Evolutionary conservation across 2,329 filamentous ascomycete species (phyloP).

Genomic region (Hypoxylon sp.): DNA sequence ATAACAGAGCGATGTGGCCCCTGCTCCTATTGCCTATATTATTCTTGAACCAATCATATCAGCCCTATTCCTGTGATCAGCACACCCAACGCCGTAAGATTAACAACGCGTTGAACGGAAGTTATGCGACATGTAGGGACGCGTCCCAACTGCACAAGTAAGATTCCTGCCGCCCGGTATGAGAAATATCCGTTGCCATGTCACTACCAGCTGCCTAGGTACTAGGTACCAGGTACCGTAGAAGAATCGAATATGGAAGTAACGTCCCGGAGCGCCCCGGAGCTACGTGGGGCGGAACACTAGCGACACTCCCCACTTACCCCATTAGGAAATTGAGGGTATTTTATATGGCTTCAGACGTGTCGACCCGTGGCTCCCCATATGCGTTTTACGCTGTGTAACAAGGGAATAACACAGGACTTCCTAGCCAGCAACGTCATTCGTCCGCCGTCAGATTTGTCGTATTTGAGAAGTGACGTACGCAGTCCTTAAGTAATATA

Average conservation of each 20-base stretch:
- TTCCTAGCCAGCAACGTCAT: slow-evolving; percentile 17
- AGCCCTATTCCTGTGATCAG: not conserved
- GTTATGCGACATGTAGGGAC: slow-evolving; percentile 9
- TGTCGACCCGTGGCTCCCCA: slow-evolving; percentile 5
- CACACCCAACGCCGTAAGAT: slow-evolving; percentile 21
- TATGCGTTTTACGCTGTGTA: slow-evolving; percentile 12
- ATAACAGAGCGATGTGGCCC: slow-evolving; percentile 17
- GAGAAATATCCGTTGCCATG: slow-evolving; percentile 20
- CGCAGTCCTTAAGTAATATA: slow-evolving; percentile 9
- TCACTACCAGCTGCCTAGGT: slow-evolving; percentile 5
- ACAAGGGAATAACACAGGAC: slow-evolving; percentile 11
- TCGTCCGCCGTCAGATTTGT: slow-evolving; percentile 4
- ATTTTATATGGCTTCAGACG: slow-evolving; percentile 9
- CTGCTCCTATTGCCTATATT: slow-evolving; percentile 33
- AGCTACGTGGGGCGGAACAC: slow-evolving; percentile 5
- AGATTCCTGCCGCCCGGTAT: slow-evolving; percentile 21
- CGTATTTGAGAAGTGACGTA: slow-evolving; percentile 18
- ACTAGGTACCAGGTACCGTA: not conserved
- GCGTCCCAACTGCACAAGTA: slow-evolving; percentile 24
- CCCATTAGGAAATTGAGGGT: slow-evolving; percentile 27
- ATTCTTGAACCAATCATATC: slow-evolving; percentile 21
- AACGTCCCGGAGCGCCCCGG: slow-evolving; percentile 32
- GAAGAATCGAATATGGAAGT: not conserved
- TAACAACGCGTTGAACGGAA: slow-evolving; percentile 20
- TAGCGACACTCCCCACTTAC: slow-evolving; percentile 32